Conservation (phyloP, 345 rosid species). For the Crucihimalaya himalaica region DNA sequence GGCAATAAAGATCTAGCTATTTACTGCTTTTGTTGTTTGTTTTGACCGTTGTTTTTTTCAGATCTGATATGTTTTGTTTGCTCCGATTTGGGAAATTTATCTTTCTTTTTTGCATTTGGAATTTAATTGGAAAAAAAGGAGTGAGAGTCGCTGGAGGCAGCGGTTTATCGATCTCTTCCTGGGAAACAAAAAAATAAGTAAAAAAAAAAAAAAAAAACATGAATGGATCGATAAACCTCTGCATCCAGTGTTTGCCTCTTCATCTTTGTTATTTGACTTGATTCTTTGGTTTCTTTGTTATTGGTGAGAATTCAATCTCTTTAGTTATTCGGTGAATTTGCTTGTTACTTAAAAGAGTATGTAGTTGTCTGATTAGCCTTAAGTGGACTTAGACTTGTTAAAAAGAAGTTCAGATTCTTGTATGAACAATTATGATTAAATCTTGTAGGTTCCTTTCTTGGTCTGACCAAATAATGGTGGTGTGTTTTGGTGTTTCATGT, state of each 20-base stretch:
- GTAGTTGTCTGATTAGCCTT: not conserved
- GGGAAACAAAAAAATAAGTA: slow-evolving; percentile 33
- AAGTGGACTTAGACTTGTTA: not conserved
- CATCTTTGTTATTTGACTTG: not conserved
- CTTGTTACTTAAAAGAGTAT: not conserved
- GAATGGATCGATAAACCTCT: slow-evolving; percentile 99
- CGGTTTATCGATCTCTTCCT: slow-evolving; percentile 99
- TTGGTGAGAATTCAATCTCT: not conserved
- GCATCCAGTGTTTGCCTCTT: slow-evolving; percentile 81
- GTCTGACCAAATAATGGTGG: not conserved
- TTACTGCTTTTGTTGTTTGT: slow-evolving; percentile 4
- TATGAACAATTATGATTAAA: not conserved
- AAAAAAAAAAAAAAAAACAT: slow-evolving; percentile 40
- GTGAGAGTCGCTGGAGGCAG: slow-evolving; percentile 90
- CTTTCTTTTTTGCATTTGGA: not conserved
- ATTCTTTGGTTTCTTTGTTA: not conserved
- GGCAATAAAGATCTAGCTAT: not conserved
- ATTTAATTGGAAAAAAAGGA: not conserved
- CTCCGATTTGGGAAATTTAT: not conserved
- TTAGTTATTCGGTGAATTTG: not conserved
- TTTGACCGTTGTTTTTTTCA: not conserved
- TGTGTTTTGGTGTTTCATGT: slow-evolving; percentile 2
- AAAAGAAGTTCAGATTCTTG: not conserved
- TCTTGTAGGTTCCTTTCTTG: slow-evolving; percentile 3
- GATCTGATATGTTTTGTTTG: slow-evolving; percentile 36